Conservation (phyloP, 805 yeast species). For the Yarrowia osloensis region DNA sequence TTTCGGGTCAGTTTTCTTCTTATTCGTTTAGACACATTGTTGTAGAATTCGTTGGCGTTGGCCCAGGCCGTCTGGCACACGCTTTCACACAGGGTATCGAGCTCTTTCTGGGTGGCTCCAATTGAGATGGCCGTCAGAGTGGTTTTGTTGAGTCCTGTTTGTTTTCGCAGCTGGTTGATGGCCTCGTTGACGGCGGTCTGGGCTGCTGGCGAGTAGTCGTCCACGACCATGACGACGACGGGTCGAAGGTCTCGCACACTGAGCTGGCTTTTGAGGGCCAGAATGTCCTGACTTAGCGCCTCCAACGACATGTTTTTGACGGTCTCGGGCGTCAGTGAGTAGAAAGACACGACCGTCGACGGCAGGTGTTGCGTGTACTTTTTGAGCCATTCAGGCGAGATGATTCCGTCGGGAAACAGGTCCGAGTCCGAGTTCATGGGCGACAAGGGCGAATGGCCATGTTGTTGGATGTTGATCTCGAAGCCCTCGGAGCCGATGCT, state of each 20-base stretch:
- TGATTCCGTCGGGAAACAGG: constrained; percentile 16
- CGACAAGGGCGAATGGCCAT: constrained; percentile 15
- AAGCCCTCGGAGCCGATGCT: constrained; percentile 13
- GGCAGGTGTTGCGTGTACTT: constrained; percentile 56
- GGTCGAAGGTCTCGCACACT: constrained; percentile 33
- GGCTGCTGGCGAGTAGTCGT: constrained; percentile 31
- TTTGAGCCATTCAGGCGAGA: constrained; percentile 50
- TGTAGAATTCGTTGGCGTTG: constrained; percentile 50
- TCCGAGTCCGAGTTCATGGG: constrained; percentile 13
- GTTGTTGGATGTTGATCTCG: constrained; percentile 18
- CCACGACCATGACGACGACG: constrained; percentile 34
- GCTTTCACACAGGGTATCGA: constrained; percentile 45
- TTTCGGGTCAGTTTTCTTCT: constrained; percentile 44
- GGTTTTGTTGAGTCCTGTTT: constrained; percentile 49
- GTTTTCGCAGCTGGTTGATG: constrained; percentile 45
- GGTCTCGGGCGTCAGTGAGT: constrained; percentile 34
- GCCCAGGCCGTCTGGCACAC: constrained; percentile 47
- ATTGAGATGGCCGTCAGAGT: constrained; percentile 51
- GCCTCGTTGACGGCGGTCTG: constrained; percentile 41
- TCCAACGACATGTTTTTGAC: constrained; percentile 39
- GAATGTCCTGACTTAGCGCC: constrained; percentile 35
- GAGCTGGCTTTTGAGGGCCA: constrained; percentile 32
- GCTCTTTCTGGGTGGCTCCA: constrained; percentile 47
- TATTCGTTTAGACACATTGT: constrained; percentile 46
- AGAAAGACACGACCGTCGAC: constrained; percentile 49